Base-by-base conservation (phyloP, 176 grass and related monocot genomes). In the Panicum miliaceum region DNA sequence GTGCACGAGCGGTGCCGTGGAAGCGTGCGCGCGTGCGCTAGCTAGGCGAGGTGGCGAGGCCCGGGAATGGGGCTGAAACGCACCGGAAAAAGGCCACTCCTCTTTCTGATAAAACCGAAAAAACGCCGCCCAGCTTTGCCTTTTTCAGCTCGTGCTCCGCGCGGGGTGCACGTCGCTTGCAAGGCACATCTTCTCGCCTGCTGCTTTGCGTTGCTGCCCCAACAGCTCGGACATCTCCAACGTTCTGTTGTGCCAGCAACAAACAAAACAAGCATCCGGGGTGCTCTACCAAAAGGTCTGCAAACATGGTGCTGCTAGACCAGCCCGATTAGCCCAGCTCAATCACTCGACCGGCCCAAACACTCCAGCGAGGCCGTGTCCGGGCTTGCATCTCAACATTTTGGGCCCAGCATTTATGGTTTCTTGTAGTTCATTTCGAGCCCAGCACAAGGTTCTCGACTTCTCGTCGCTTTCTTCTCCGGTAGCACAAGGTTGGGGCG, bases 121-220 rank as follows among this genome's bases (percentile, higher is more conserved):
- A 54, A 57, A 75, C 3, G 43, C 45, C 2, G 18, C 4, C 22
- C 25, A 9, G 6, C 59, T 56, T 73, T 34, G 60, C 35, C 56
- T 23, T 65, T 54, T 23, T 34, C 3, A 16, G 60, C 70, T 81
- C 50, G 61, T 75, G 73, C 75, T 57, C 36, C 35, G 77, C 35
- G 77, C 35, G 25, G 32, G 27, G 3, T 41, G 54, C 67, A 27
- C 58, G 70, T 86, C 67, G 84, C 68, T 74, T 65, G 43, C 56
- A 65, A 73, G 77, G 84, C 54, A 80, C 77, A 81, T 34, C 77
- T 73, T 73, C 36, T 15, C 23, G 38, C 43, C 69, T 63, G 68
- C 56, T 25, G 15, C 15, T 14, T n/a, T 42, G 67, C 10, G 47
- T 18, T 29, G 36, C 52, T 32, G 40, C 40, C 23, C 11, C 1